Percentiles rank a stretch among this genome's conserved stretches.
Conservation (phyloP, 768 basidiomycete genomes). For the Amanita muscaria region DNA sequence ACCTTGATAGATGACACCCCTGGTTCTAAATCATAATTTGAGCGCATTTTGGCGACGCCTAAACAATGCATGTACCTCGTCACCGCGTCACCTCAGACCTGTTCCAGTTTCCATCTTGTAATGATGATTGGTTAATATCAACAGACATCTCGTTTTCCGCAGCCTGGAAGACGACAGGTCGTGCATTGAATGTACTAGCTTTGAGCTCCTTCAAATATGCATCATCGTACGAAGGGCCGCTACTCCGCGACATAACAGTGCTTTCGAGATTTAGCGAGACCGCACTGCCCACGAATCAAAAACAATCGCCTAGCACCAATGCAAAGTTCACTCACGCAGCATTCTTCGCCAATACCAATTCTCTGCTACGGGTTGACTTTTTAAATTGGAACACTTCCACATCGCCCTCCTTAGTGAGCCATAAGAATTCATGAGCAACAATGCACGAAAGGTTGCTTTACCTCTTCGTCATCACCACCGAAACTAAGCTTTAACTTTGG, state of each 20-base stretch:
- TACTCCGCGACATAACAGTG: constrained; percentile 42
- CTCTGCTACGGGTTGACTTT: constrained; percentile 68
- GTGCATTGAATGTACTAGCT: constrained; percentile 58
- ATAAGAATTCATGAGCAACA: constrained; percentile 11
- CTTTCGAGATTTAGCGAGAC: constrained; percentile 44
- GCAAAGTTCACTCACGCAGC: too few relatives aligned
- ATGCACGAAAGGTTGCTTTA: constrained; percentile 24
- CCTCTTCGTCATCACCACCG: constrained; percentile 59
- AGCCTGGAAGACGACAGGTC: constrained; percentile 20
- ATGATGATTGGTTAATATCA: constrained; percentile 22
- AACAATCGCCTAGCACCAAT: too few relatives aligned
- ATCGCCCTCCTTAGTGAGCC: constrained; percentile 42
- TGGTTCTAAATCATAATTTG: constrained; percentile 20
- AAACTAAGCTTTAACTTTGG: constrained; percentile 70
- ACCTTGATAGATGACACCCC: constrained; percentile 54
- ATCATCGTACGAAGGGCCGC: constrained; percentile 59
- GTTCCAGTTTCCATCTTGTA: constrained; percentile 25
- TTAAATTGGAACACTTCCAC: constrained; percentile 73
- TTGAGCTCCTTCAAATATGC: constrained; percentile 72
- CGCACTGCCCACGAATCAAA: too few relatives aligned
- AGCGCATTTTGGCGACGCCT: background rate
- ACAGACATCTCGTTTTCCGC: constrained; percentile 43
- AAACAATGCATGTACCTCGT: constrained; percentile 7
- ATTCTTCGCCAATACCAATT: constrained; percentile 47
- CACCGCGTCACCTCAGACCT: too few relatives aligned